Evolutionary conservation across 139 green algal genomes (phyloP).

Genomic region (Coelastrella sp.): DNA sequence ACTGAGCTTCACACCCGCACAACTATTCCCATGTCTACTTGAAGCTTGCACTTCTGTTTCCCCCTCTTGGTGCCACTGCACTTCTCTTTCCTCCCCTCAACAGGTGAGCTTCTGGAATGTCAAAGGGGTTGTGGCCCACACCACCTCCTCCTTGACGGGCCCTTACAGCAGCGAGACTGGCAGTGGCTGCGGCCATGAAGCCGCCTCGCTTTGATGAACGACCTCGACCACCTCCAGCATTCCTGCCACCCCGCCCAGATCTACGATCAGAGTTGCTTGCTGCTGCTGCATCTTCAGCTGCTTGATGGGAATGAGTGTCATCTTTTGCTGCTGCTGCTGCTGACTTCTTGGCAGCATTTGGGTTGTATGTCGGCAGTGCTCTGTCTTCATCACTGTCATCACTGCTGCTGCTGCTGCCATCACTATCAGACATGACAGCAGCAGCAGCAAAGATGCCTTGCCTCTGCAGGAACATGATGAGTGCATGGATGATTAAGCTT

Average conservation of each 20-base stretch:
- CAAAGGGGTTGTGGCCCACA: constrained; percentile 56
- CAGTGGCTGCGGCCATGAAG: constrained; percentile 34
- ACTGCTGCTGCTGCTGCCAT: constrained; percentile 16
- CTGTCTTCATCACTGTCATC: not conserved
- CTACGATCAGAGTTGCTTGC: not conserved
- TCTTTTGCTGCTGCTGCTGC: constrained; percentile 20
- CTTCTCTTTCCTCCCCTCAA: constrained; percentile 62
- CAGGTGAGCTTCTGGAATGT: constrained; percentile 58
- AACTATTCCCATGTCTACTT: constrained; percentile 33
- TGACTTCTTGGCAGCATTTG: not conserved
- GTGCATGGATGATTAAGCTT: not conserved
- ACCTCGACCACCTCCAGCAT: constrained; percentile 16
- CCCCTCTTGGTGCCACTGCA: constrained; percentile 52
- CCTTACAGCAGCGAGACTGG: constrained; percentile 27
- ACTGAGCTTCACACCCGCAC: not conserved
- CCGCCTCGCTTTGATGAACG: not conserved
- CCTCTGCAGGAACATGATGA: constrained; percentile 25
- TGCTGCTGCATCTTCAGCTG: constrained; percentile 13
- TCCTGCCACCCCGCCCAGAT: not conserved
- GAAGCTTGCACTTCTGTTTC: constrained; percentile 58
- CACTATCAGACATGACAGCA: not conserved
- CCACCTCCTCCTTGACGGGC: constrained; percentile 19
- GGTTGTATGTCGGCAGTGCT: not conserved
- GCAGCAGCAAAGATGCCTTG: not conserved
- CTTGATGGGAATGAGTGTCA: no score